Evolutionary conservation across 2,329 filamentous ascomycete species (phyloP).

Genomic region (Triangularia setosa): DNA sequence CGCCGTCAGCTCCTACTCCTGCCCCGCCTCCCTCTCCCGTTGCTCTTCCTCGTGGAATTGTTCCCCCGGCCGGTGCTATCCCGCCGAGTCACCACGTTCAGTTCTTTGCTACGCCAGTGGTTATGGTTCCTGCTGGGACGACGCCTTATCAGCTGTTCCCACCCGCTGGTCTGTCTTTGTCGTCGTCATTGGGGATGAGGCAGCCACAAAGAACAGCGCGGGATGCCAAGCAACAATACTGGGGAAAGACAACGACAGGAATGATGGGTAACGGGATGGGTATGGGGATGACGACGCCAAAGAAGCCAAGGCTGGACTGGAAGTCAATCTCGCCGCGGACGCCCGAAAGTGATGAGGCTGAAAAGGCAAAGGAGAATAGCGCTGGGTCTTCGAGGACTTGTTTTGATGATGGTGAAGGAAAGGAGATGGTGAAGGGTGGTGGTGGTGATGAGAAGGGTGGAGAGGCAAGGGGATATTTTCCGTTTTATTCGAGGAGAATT

Average conservation of each 20-base stretch:
- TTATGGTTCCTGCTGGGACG: slow-evolving; percentile 19
- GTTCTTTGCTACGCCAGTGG: slow-evolving; percentile 22
- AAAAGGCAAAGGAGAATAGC: neutral
- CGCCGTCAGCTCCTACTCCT: neutral
- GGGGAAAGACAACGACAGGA: neutral
- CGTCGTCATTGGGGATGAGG: neutral
- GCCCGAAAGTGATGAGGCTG: neutral
- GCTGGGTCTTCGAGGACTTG: neutral
- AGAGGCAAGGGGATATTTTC: slow-evolving; percentile 16
- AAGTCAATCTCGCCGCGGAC: neutral
- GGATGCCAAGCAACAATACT: neutral
- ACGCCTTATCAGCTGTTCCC: slow-evolving; percentile 19
- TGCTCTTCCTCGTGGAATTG: neutral
- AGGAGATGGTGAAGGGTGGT: neutral
- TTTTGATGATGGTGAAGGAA: neutral
- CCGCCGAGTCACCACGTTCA: slow-evolving; percentile 13
- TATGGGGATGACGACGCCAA: neutral
- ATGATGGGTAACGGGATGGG: neutral
- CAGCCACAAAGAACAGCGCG: neutral
- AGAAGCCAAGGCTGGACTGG: neutral
- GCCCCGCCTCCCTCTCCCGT: neutral
- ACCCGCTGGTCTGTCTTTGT: neutral
- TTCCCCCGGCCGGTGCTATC: neutral
- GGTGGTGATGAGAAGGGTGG: neutral
- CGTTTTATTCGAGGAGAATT: slow-evolving; percentile 41